phyloP scores from a whole-genome alignment of 177 flowering plant species.

The Vitis hybrid region DNA sequence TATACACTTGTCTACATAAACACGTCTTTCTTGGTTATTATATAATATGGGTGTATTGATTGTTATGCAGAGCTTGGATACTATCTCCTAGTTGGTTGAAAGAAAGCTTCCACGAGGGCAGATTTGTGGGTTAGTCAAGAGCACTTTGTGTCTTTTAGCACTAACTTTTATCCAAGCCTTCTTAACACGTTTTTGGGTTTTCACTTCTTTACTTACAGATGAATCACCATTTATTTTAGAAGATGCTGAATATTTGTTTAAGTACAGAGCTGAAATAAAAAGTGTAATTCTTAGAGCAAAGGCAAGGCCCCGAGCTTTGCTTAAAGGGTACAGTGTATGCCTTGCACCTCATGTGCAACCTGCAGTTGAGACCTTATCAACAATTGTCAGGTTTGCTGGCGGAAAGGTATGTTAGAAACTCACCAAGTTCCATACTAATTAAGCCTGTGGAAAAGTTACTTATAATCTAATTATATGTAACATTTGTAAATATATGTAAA shows the following conservation, averaged over 20 bases:
- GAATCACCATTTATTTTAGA: conserved; percentile 60
- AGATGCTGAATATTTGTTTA: conserved; percentile 68
- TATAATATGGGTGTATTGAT: background rate
- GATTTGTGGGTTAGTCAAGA: conserved; percentile 47
- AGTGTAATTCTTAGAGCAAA: conserved; percentile 65
- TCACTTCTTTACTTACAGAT: conserved; percentile 36
- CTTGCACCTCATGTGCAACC: conserved; percentile 63
- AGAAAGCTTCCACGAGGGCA: conserved; percentile 49
- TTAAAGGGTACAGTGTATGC: conserved; percentile 64
- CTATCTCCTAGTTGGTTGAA: conserved; percentile 47
- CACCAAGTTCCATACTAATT: background rate
- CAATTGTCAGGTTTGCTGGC: conserved; percentile 71
- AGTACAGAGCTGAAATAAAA: conserved; percentile 56
- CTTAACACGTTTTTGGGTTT: background rate
- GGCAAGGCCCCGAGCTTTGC: conserved; percentile 49
- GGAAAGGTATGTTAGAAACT: conserved; percentile 63
- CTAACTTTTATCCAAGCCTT: background rate
- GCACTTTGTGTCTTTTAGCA: background rate
- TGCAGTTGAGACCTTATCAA: conserved; percentile 40
- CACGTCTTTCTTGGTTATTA: background rate
- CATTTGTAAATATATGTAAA: too few relatives aligned
- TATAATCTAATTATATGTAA: too few relatives aligned
- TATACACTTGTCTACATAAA: too few relatives aligned
- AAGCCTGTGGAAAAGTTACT: too few relatives aligned
- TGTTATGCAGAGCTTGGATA: conserved; percentile 40